Percentiles rank a stretch among this genome's conserved stretches.
These are phyloP conservation scores for Tremella fuciformis DNA, from an alignment of 768 basidiomycete species.

Conservation along the genomic window DNA sequence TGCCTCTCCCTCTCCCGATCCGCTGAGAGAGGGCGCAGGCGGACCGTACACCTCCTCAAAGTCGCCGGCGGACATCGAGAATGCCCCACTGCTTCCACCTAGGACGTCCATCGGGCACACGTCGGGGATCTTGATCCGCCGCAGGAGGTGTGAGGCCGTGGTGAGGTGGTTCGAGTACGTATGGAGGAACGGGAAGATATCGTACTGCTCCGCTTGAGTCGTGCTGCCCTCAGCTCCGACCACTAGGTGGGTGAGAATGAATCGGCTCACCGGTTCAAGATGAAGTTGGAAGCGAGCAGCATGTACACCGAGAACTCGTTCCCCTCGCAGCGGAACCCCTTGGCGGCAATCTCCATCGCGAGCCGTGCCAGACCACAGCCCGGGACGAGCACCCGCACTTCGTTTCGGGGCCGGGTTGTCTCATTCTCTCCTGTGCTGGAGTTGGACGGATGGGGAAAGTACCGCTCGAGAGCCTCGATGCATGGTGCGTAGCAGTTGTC, in stretches of 20 bases:
- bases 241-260: not conserved
- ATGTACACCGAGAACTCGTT: conserved; percentile 97
- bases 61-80: conserved; percentile 85
- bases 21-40: not conserved
- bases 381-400: conserved; percentile 74
- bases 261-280: conserved; percentile 74
- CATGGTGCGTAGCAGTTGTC: conserved; percentile 78
- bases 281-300: conserved; percentile 82
- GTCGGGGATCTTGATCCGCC: conserved; percentile 72
- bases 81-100: conserved; percentile 40
- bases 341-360: conserved; percentile 78
- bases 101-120: conserved; percentile 71
- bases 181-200: conserved; percentile 85
- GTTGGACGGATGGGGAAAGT: conserved; percentile 54
- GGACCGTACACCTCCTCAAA: conserved; percentile 86
- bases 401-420: conserved; percentile 52
- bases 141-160: conserved; percentile 61
- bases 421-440: conserved; percentile 22
- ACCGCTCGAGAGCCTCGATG: conserved; percentile 65
- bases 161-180: conserved; percentile 79
- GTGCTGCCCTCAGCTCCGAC: conserved; percentile 58
- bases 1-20: conserved; percentile 51
- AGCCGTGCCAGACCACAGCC: conserved; percentile 85
- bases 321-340: conserved; percentile 84
- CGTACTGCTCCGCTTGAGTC: conserved; percentile 64